Evolutionary conservation across 2,329 filamentous ascomycete genomes (phyloP), one percentile per base, ranked within the genome.

Genomic region (Onygena corvina): DNA sequence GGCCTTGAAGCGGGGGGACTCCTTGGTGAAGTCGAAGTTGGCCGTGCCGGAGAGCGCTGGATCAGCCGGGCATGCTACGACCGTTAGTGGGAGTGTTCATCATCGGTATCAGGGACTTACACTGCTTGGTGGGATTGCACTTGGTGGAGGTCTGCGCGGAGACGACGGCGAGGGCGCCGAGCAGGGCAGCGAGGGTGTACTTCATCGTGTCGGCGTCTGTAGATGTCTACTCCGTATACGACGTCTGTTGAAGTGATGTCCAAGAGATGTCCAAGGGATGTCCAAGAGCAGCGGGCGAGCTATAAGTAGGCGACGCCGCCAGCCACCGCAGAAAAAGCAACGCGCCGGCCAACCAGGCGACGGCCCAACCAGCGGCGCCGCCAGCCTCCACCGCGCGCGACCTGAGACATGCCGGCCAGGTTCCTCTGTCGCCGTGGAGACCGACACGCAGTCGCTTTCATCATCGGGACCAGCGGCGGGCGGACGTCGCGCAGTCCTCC

Each of bases 41-140:
- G 89, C 81, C n/a, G 84, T 77, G 71, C 80, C 85, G 50, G 86
- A 88, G 3, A 96, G 77, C 0, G 88, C 90, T 5, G 85, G 79
- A 63, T 95, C 73, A 47, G 85, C 65, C 4, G 84, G 77, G 60
- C 90, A 96, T 52, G 70, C 74, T 70, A 71, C 25, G 14, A 11
- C 29, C 31, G 18, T 20, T 12, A 45, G 27, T 20, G 21, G 7
- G 14, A 3, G 12, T 47, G 3, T 8, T n/a, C 6, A 9, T 20
- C 9, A 12, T 16, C 6, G 30, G 4, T 11, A 46, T 45, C n/a
- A n/a, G n/a, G 9, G 30, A 23, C 64, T 55, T 59, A 70, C 68
- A 56, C 50, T 64, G 59, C 46, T 66, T 45, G 30, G 64, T 54
- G 6, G 70, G 70, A 49, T 72, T 68, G 57, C 70, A 72, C 50